Evolutionary conservation across 371 early-diverging fungal genomes (phyloP), one percentile per base, ranked within the genome.

Genomic region (Apophysomyces ossiformis): DNA sequence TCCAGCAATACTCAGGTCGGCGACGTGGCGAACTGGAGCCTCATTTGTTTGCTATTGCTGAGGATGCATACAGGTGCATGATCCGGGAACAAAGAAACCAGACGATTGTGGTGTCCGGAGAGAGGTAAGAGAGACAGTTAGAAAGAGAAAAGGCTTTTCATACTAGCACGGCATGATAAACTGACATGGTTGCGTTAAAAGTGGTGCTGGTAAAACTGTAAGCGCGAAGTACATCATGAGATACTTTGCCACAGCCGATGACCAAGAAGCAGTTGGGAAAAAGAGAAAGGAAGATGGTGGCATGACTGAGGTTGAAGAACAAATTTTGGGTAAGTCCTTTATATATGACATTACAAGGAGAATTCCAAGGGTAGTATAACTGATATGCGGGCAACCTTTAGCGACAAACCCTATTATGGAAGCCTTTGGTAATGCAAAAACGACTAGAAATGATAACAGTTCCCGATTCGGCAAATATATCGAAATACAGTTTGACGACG

Each of bases 371-470:
- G 2, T 26, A 26, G 32, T 3, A 26, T 26, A 26, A n/a, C 47
- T 47, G 7, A 47, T 18, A 7, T 15, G 7, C 7, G 47, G 16
- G 57, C 26, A 41, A 41, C 41, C 21, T 58, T 16, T 43, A 74
- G 90, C 96, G 4, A 95, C 98, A 61, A 97, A 99, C 77, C 97
- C 98, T 5, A 94, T 99, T 70, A 89, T 98, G 80, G 99, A 99
- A 87, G 92, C 97, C 35, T 99, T 99, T 81, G 99, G 99, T 69
- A 99, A 99, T 85, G 96, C 99, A 59, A 97, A 97, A 79, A 99
- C 99, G 11, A 93, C 95, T 4, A 87, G 96, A 67, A 99, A 99
- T 81, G 96, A 98, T 80, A 99, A 99, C 85, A 91, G 91, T 62
- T 96, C 96, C 60, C 89, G 99, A 18, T 99, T 98, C 77, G 99